Evolutionary conservation across 257 asterid species (phyloP), one percentile per base, ranked within the genome.

Genomic region (Cynanchum wilfordii): DNA sequence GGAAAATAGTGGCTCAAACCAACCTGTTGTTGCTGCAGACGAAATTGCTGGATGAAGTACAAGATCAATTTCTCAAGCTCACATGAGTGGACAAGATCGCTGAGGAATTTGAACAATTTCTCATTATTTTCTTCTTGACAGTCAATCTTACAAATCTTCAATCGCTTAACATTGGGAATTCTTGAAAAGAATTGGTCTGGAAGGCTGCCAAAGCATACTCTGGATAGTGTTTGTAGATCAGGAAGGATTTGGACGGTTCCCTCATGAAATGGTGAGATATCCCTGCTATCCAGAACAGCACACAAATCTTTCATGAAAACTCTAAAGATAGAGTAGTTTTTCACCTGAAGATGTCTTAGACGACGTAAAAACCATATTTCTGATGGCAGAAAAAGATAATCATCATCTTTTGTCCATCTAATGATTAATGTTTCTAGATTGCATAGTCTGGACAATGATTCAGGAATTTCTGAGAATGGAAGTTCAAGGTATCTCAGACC

Each of bases 171-270:
- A 24, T 78, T 72, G 25, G 83, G 86, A 70, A 82, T 38, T 67
- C 57, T 62, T n/a, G 25, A 38, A 66, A 75, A 78, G 16, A 75
- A 47, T 9, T 40, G 49, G 80, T 17, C 24, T 1, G 68, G 66
- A 57, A 78, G 71, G 69, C 73, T 75, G 20, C 44, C 51, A 3
- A 82, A 75, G 33, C 80, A 64, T 27, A 73, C 10, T 2, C 65
- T 73, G 0, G 80, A 72, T 9, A 82, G 51, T 27, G 82, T 66
- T n/a, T n/a, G n/a, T n/a, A n/a, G n/a, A n/a, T n/a, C n/a, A n/a
- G n/a, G n/a, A n/a, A n/a, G n/a, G n/a, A 36, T 36, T 3, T 36
- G 40, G 40, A 36, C 40, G 5, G 40, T 36, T 2, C 40, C 40
- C 40, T 12, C 25, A 11, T 8, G 71, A 72, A 57, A 11, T 8